Evolutionary conservation across 139 green algal genomes (phyloP).

Genomic region (Chlorella sp.): DNA sequence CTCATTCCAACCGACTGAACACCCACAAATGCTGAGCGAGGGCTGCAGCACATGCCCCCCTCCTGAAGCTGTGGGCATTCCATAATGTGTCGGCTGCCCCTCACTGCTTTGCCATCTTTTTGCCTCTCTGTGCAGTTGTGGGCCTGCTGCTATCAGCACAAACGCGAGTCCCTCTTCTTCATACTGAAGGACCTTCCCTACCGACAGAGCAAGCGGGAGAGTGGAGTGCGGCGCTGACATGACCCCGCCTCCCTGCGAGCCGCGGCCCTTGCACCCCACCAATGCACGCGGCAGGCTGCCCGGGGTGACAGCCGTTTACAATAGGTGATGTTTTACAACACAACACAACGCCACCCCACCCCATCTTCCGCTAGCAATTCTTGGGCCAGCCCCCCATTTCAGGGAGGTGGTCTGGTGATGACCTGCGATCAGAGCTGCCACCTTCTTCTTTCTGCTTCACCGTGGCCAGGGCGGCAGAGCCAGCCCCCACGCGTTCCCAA

Average conservation of each 20-base stretch:
- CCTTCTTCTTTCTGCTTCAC: neutral
- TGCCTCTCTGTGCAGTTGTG: conserved; percentile 6
- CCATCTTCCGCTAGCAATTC: neutral
- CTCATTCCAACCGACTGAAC: too few relatives aligned
- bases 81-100: too few relatives aligned
- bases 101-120: too few relatives aligned
- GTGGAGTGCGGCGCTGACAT: neutral
- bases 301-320: neutral
- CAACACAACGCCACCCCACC: neutral
- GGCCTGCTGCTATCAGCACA: conserved; percentile 14
- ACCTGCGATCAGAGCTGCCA: neutral
- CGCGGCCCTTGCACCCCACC: neutral
- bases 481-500: neutral
- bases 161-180: neutral
- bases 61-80: too few relatives aligned
- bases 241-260: neutral
- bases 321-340: neutral
- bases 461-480: too few relatives aligned
- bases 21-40: too few relatives aligned
- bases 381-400: neutral
- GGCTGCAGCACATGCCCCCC: too few relatives aligned
- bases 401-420: neutral
- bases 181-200: conserved; percentile 9
- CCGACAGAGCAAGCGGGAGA: neutral
- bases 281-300: too few relatives aligned